Conservation (phyloP, 1,284 basidiomycete species). For the Abortiporus biennis region DNA sequence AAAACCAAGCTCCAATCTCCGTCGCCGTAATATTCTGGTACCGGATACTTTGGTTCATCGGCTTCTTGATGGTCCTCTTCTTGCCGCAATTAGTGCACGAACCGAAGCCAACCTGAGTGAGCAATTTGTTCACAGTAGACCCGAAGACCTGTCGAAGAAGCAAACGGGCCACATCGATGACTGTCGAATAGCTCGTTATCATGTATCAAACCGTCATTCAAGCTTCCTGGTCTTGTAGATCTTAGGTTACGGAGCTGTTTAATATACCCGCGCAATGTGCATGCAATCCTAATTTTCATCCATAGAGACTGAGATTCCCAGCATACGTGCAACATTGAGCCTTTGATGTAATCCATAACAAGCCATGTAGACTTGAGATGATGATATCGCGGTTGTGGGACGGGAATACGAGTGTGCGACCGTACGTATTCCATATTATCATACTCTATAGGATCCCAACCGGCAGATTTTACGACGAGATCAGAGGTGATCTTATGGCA, state of each 20-base stretch:
- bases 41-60: too few relatives aligned
- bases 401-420: conserved; percentile 18
- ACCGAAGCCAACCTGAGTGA: too few relatives aligned
- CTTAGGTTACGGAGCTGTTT: conserved; percentile 15
- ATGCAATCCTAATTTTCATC: conserved; percentile 20
- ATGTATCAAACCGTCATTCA: conserved; percentile 10
- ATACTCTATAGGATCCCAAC: too few relatives aligned
- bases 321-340: conserved; percentile 17
- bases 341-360: conserved; percentile 20
- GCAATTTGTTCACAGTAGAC: too few relatives aligned
- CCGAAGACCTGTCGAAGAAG: too few relatives aligned
- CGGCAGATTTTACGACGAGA: too few relatives aligned
- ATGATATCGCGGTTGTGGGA: too few relatives aligned
- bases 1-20: conserved; percentile 1
- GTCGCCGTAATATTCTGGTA: too few relatives aligned
- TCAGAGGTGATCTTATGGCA: background rate
- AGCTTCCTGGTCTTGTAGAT: conserved; percentile 4
- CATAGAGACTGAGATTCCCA: conserved; percentile 16
- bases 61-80: too few relatives aligned
- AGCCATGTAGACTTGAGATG: conserved; percentile 8
- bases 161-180: too few relatives aligned
- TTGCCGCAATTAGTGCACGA: too few relatives aligned
- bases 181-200: too few relatives aligned
- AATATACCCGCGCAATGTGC: conserved; percentile 20
- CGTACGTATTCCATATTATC: conserved; percentile 19